A percentile compares a stretch with the other conserved stretches of the same genome.
These are phyloP conservation scores for Globisporangium recalcitrans DNA, from an alignment of 352 stramenopile genomes.

Conservation along the genomic window DNA sequence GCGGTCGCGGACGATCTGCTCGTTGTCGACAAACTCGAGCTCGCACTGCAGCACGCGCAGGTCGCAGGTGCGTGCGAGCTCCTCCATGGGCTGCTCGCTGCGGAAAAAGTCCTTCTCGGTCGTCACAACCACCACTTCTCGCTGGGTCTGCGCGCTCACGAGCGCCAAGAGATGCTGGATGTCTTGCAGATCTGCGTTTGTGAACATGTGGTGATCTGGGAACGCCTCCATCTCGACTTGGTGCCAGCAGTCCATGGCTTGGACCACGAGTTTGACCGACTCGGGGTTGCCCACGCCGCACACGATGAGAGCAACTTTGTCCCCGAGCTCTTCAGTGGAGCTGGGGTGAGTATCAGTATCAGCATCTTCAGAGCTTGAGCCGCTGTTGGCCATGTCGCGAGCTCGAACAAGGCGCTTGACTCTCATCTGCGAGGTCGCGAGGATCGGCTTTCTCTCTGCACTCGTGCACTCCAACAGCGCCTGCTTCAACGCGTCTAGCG, in stretches of 20 bases:
- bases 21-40: constrained; percentile 33
- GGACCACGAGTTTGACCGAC: constrained; percentile 46
- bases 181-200: constrained; percentile 26
- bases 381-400: constrained; percentile 2
- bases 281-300: constrained; percentile 66
- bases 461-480: constrained; percentile 16
- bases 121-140: constrained; percentile 41
- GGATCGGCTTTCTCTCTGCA: constrained; percentile 14
- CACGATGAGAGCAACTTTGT: constrained; percentile 31
- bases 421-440: constrained; percentile 51
- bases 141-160: background rate
- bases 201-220: constrained; percentile 60
- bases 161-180: constrained; percentile 20
- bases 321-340: constrained; percentile 11
- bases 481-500: constrained; percentile 16
- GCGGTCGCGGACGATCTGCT: background rate
- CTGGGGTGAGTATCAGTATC: background rate
- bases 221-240: constrained; percentile 40
- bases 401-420: constrained; percentile 26
- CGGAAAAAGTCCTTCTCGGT: constrained; percentile 61
- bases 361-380: background rate
- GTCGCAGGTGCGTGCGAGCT: constrained; percentile 12
- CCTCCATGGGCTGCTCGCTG: background rate
- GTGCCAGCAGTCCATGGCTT: constrained; percentile 23
- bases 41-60: constrained; percentile 34